These are phyloP conservation scores for Eruca vesicaria DNA, from an alignment of 441 rosid genomes.

Conservation along the genomic window DNA sequence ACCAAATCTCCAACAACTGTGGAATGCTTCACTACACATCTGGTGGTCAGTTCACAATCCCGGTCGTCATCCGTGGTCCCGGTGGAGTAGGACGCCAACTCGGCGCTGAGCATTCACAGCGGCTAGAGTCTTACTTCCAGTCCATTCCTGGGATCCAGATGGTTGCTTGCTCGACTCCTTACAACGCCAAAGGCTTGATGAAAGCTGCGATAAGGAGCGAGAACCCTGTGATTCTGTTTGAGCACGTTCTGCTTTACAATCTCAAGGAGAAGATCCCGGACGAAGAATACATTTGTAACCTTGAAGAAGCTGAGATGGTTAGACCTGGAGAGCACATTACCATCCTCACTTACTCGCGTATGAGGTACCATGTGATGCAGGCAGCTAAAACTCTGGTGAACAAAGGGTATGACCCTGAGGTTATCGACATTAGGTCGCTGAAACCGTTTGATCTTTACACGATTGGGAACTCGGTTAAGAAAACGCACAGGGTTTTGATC, in stretches of 20 bases:
- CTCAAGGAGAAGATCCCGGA: conserved; percentile 91
- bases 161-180: conserved; percentile 99
- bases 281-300: conserved; percentile 74
- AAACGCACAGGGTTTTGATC: conserved; percentile 85
- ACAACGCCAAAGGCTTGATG: conserved; percentile 98
- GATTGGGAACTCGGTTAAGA: conserved; percentile 89
- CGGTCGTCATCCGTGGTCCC: conserved; percentile 90
- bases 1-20: conserved; percentile 98
- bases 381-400: conserved; percentile 95
- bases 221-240: conserved; percentile 92
- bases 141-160: conserved; percentile 98
- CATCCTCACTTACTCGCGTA: conserved; percentile 6
- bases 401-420: conserved; percentile 96
- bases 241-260: conserved; percentile 90
- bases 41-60: conserved; percentile 94
- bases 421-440: conserved; percentile 86
- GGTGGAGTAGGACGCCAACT: conserved; percentile 98
- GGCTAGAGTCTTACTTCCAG: conserved; percentile 94
- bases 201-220: conserved; percentile 96
- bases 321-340: conserved; percentile 75
- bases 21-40: conserved; percentile 99
- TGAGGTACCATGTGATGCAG: conserved; percentile 43
- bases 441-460: conserved; percentile 92
- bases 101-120: conserved; percentile 98
- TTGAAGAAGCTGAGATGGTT: conserved; percentile 96